Evolutionary conservation across 179 eudicot species (phyloP), one percentile per base, ranked within the genome.

Genomic region (Patellifolia procumbens): DNA sequence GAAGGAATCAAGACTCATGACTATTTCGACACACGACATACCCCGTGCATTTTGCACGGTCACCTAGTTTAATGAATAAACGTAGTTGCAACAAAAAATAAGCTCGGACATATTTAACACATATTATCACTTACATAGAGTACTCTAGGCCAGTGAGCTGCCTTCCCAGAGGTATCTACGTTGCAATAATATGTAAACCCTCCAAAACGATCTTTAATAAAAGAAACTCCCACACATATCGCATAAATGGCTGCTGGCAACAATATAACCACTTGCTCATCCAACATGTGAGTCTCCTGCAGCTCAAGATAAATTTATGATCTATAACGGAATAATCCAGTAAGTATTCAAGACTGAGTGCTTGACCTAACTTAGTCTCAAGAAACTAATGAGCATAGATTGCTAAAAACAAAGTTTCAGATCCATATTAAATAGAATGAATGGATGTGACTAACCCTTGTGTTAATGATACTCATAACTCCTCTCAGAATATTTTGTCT

Each of bases 171-270:
- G 72, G 78, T 78, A 75, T 85, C 84, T 74, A 72, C 31, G 74
- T 75, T 63, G 70, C 78, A 71, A 79, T 72, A 45, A 66, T 84
- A 72, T 34, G 70, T 74, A 68, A 76, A 72, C 80, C 73, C 81
- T 74, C 74, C 75, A 68, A 39, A 78, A 77, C 81, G 75, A 64
- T 76, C 72, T 34, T 81, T 80, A 43, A 88, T 79, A 79, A 85
- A 76, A 76, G 86, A 72, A 85, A 84, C 82, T 72, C 99, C 99
- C 79, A 84, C 81, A 83, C 86, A 91, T 70, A 95, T 89, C 55
- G 97, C 93, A 81, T 76, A 91, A 68, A 86, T 73, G 79, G 98
- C 96, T 56, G 91, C 90, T 60, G 99, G 99, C 74, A 95, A 75
- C 82, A 87, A 56, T 69, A 80, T 72, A 61, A 86, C 88, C 77